phyloP scores from a whole-genome alignment of 768 basidiomycete species.

The Mycena capillaripes region DNA sequence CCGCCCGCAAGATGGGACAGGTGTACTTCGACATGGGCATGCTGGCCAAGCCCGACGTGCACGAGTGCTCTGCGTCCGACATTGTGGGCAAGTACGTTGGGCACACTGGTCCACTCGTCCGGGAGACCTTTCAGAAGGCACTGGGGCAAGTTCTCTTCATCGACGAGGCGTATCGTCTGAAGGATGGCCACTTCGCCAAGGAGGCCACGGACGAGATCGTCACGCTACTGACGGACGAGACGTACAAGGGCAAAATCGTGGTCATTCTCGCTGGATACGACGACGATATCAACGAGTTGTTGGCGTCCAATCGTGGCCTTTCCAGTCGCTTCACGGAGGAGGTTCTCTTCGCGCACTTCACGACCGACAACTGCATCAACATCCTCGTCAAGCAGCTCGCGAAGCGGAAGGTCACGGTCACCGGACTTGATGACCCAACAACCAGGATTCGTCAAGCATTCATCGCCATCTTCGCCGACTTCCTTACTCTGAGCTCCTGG shows the following conservation, averaged over 20 bases:
- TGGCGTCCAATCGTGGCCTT: conserved; percentile 71
- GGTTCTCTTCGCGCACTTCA: conserved; percentile 66
- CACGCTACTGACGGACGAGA: conserved; percentile 67
- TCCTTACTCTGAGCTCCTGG: conserved; percentile 68
- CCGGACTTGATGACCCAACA: conserved; percentile 43
- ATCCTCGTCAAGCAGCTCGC: conserved; percentile 62
- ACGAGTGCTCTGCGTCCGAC: conserved; percentile 79
- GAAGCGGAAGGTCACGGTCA: conserved; percentile 56
- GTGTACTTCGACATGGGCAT: conserved; percentile 67
- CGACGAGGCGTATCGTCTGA: conserved; percentile 78
- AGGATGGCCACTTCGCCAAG: conserved; percentile 73
- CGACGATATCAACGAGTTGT: conserved; percentile 71
- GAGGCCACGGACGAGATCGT: conserved; percentile 84
- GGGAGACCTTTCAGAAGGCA: conserved; percentile 70
- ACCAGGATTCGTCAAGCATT: conserved; percentile 42
- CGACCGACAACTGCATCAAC: conserved; percentile 60
- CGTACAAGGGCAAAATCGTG: conserved; percentile 69
- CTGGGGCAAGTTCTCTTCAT: conserved; percentile 78
- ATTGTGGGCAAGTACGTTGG: conserved; percentile 79
- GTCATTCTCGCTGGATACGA: conserved; percentile 81
- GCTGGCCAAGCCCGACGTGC: conserved; percentile 60
- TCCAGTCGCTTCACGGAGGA: conserved; percentile 80
- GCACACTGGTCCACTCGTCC: conserved; percentile 77
- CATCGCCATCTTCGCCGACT: conserved; percentile 51
- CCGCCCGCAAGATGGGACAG: conserved; percentile 64